phyloP scores from a whole-genome alignment of 352 stramenopile genomes.

The Pythium apleroticum region DNA sequence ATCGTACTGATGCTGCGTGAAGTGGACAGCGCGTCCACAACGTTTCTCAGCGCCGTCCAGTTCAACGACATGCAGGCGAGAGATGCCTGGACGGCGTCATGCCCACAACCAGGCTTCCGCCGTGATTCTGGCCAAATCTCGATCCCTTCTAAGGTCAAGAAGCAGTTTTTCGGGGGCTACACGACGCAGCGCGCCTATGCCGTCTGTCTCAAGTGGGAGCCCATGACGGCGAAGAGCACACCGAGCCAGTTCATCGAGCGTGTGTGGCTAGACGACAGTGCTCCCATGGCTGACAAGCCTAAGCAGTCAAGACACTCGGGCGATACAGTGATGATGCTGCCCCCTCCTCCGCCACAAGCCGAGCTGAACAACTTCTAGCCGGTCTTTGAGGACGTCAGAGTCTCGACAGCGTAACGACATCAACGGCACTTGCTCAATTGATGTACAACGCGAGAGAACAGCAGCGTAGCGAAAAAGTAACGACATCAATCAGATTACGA shows the following conservation, averaged over 20 bases:
- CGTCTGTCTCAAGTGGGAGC: conserved; percentile 38
- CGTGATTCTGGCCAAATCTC: conserved; percentile 32
- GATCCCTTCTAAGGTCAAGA: conserved; percentile 39
- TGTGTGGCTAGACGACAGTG: conserved; percentile 46
- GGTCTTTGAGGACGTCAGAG: neutral
- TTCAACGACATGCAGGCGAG: conserved; percentile 37
- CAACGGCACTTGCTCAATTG: too few relatives aligned
- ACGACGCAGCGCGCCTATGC: conserved; percentile 34
- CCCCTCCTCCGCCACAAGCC: neutral
- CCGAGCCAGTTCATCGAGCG: conserved; percentile 36
- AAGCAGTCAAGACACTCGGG: conserved; percentile 6
- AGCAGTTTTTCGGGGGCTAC: conserved; percentile 32
- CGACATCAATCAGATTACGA: neutral
- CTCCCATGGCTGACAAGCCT: conserved; percentile 38
- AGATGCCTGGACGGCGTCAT: conserved; percentile 29
- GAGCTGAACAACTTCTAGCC: neutral
- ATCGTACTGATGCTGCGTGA: conserved; percentile 32
- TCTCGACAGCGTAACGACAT: neutral
- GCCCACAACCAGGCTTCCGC: conserved; percentile 27
- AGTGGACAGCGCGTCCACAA: conserved; percentile 12
- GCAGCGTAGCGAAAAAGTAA: neutral
- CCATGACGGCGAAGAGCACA: conserved; percentile 10
- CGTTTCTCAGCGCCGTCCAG: conserved; percentile 35
- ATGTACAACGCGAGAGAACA: neutral
- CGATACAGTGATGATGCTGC: conserved; percentile 2